Conservation (phyloP, 2,329 filamentous ascomycete species). For the Penicillium hesseltinei region DNA sequence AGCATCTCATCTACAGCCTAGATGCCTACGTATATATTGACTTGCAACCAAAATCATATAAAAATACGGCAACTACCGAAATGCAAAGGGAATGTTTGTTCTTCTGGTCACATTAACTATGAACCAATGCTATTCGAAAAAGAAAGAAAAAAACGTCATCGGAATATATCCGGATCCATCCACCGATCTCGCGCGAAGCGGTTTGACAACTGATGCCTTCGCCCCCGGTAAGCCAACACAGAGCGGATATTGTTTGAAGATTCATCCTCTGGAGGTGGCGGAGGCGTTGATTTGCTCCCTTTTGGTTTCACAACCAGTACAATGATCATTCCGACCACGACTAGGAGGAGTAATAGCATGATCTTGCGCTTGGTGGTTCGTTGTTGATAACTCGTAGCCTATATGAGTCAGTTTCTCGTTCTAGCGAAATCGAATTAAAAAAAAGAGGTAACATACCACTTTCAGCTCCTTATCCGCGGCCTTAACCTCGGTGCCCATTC, state of each 20-base stretch:
- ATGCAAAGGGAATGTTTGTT: background rate
- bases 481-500: slow-evolving; percentile 91
- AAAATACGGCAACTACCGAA: background rate
- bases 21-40: background rate
- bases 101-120: slow-evolving; percentile 9
- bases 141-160: slow-evolving; percentile 20
- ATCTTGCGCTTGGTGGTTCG: slow-evolving; percentile 87
- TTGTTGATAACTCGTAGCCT: slow-evolving; percentile 81
- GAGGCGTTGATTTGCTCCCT: slow-evolving; percentile 26
- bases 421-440: background rate
- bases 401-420: background rate
- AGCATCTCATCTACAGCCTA: background rate
- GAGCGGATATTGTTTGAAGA: slow-evolving; percentile 25
- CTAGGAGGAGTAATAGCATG: slow-evolving; percentile 79
- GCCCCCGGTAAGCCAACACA: slow-evolving; percentile 22
- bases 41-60: background rate
- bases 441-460: slow-evolving; percentile 51
- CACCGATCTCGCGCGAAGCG: slow-evolving; percentile 31
- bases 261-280: slow-evolving; percentile 26
- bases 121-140: slow-evolving; percentile 19
- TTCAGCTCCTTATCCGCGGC: slow-evolving; percentile 88
- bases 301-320: slow-evolving; percentile 78
- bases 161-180: slow-evolving; percentile 38
- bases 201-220: slow-evolving; percentile 23
- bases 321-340: slow-evolving; percentile 86